Conservation (phyloP, 495 filamentous ascomycete genomes). For the Cairneyella variabilis region DNA sequence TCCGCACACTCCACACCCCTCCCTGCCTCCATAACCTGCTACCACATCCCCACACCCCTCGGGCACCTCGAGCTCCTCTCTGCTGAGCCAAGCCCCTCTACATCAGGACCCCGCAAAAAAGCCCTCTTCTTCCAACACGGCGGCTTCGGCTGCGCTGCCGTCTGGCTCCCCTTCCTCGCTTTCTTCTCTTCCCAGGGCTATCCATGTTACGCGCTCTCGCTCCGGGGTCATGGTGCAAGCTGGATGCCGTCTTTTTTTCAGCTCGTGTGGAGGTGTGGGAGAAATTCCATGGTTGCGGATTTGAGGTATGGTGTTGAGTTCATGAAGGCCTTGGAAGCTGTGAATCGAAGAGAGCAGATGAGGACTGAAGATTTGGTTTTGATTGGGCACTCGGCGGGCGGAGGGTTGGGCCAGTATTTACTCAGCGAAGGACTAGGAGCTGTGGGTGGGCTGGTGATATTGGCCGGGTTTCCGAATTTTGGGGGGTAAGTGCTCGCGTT, state of each 20-base stretch:
- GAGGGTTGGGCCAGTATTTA: conserved; percentile 41
- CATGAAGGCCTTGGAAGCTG: conserved; percentile 24
- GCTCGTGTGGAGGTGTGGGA: conserved; percentile 34
- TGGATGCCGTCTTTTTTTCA: conserved; percentile 38
- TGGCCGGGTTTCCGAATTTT: conserved; percentile 37
- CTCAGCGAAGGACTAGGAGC: conserved; percentile 32
- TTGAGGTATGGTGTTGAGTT: conserved; percentile 32
- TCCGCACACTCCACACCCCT: no score
- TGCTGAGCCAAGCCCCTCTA: conserved; percentile 17
- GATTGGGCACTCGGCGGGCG: conserved; percentile 44
- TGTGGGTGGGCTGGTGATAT: conserved; percentile 36
- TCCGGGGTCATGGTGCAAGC: conserved; percentile 46
- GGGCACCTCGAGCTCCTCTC: conserved; percentile 39
- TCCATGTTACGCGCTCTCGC: conserved; percentile 45
- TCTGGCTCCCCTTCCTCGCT: conserved; percentile 42
- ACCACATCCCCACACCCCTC: conserved; percentile 32
- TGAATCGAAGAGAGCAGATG: conserved; percentile 16
- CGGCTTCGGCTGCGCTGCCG: conserved; percentile 45
- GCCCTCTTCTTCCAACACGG: conserved; percentile 41
- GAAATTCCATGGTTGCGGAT: conserved; percentile 39
- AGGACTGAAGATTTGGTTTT: conserved; percentile 34
- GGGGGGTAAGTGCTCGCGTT: conserved; percentile 36
- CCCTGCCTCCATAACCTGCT: conserved; percentile 28
- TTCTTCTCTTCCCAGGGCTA: conserved; percentile 36
- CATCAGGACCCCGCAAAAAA: conserved; percentile 7